Percentiles rank a stretch among this genome's conserved stretches.
Evolutionary conservation across 139 green algal species (phyloP).

Genomic region (Chlamydomonas applanata): DNA sequence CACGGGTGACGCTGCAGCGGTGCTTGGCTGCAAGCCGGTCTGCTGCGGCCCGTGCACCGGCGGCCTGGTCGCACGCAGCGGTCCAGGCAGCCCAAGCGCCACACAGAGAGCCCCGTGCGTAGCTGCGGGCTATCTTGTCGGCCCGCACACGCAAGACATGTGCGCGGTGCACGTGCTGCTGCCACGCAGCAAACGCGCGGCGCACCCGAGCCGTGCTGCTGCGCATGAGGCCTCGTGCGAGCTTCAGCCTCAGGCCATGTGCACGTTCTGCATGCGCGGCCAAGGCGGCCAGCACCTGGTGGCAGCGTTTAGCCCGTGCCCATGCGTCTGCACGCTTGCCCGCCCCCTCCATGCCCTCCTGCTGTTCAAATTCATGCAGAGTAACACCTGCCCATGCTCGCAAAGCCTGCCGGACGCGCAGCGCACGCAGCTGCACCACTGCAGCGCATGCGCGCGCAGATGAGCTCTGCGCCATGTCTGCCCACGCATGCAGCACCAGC

Average conservation of each 20-base stretch:
- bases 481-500: not conserved
- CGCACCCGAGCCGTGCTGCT: not conserved
- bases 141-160: not conserved
- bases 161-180: not conserved
- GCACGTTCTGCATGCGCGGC: constrained; percentile 1
- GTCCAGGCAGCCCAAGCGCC: no score
- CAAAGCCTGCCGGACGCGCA: not conserved
- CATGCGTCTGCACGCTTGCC: not conserved
- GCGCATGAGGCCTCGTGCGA: not conserved
- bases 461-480: not conserved
- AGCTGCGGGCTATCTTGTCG: no score
- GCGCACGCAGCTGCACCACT: constrained; percentile 21
- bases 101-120: no score
- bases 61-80: no score
- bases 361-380: not conserved
- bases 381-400: not conserved
- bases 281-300: not conserved
- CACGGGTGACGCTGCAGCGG: no score
- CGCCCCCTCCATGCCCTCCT: not conserved
- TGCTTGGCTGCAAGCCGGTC: no score
- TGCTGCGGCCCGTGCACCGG: no score
- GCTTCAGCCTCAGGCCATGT: not conserved
- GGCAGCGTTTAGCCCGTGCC: not conserved
- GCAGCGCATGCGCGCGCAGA: not conserved
- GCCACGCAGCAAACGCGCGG: not conserved